Evolutionary conservation across 352 stramenopile species (phyloP).

Genomic region (Phytophthora colocasiae): DNA sequence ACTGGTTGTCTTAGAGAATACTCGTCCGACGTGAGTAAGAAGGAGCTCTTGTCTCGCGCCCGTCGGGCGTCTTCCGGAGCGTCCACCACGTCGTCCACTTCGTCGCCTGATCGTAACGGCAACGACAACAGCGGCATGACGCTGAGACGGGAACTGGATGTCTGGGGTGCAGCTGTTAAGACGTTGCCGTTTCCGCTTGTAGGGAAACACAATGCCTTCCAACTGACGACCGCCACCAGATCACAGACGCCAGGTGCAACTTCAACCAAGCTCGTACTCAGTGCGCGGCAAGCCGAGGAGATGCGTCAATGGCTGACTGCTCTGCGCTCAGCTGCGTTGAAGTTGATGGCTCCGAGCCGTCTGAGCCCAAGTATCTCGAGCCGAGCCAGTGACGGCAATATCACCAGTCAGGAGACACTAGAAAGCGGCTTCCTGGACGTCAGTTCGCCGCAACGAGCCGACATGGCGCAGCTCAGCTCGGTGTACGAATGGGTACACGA

Average conservation of each 20-base stretch:
- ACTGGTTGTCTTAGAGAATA: slow-evolving; percentile 63
- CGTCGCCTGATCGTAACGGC: slow-evolving; percentile 18
- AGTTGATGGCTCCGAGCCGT: slow-evolving; percentile 9
- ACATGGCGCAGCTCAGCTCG: slow-evolving; percentile 51
- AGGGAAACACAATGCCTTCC: slow-evolving; percentile 62
- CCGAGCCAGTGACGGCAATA: slow-evolving; percentile 12
- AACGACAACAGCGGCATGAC: slow-evolving; percentile 49
- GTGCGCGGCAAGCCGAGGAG: slow-evolving; percentile 54
- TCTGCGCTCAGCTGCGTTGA: slow-evolving; percentile 32
- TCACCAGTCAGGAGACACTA: slow-evolving; percentile 4
- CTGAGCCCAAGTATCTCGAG: slow-evolving; percentile 24
- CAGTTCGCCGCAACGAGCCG: slow-evolving; percentile 31
- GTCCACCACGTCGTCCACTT: slow-evolving; percentile 13
- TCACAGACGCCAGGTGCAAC: slow-evolving; percentile 10
- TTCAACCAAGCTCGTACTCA: slow-evolving; percentile 44
- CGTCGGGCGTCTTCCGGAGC: slow-evolving; percentile 18
- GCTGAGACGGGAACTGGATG: slow-evolving; percentile 51
- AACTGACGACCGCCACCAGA: slow-evolving; percentile 39
- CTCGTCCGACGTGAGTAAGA: slow-evolving; percentile 32
- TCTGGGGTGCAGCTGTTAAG: slow-evolving; percentile 44
- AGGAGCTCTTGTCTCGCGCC: slow-evolving; percentile 15
- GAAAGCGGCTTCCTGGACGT: slow-evolving; percentile 51
- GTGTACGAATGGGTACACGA: slow-evolving; percentile 68
- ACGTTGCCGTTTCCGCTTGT: slow-evolving; percentile 60
- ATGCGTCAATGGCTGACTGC: slow-evolving; percentile 56